These are phyloP conservation scores for Naganishia onofrii DNA, from an alignment of 768 basidiomycete genomes.

Conservation along the genomic window DNA sequence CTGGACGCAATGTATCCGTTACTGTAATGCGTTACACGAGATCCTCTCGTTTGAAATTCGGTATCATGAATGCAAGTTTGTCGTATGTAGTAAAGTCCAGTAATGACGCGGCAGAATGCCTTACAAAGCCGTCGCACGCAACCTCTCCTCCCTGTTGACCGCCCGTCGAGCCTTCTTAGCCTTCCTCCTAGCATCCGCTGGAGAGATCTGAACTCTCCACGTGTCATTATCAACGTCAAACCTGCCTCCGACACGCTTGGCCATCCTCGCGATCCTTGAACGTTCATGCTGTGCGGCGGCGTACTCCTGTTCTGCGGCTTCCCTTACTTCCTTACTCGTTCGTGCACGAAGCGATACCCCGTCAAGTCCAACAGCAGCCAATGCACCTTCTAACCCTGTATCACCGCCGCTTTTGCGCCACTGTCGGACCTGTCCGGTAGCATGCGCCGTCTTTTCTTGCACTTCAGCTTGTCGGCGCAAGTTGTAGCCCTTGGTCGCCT, in stretches of 20 bases:
- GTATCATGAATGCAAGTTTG: not conserved
- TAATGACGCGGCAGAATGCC: not conserved
- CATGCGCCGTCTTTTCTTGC: conserved; percentile 34
- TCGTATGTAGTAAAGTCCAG: not conserved
- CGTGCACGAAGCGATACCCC: conserved; percentile 39
- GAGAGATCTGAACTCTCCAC: conserved; percentile 28
- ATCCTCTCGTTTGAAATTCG: too few relatives aligned
- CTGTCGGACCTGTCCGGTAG: conserved; percentile 32
- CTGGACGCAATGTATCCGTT: too few relatives aligned
- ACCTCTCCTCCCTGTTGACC: conserved; percentile 30
- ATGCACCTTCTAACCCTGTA: conserved; percentile 34
- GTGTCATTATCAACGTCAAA: conserved; percentile 30
- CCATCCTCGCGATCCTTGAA: conserved; percentile 37
- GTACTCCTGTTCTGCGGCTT: conserved; percentile 41
- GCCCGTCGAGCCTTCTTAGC: conserved; percentile 21
- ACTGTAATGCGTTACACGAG: too few relatives aligned
- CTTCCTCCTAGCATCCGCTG: conserved; percentile 24
- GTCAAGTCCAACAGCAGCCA: conserved; percentile 37
- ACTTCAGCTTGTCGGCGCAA: conserved; percentile 35
- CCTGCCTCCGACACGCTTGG: conserved; percentile 32
- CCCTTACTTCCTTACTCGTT: conserved; percentile 46
- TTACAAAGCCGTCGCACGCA: conserved; percentile 15
- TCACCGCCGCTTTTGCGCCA: conserved; percentile 45
- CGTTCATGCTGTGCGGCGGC: conserved; percentile 33
- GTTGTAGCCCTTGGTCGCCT: conserved; percentile 41